Evolutionary conservation across 2,329 filamentous ascomycete species (phyloP).

Genomic region (Neonectria magnoliae): DNA sequence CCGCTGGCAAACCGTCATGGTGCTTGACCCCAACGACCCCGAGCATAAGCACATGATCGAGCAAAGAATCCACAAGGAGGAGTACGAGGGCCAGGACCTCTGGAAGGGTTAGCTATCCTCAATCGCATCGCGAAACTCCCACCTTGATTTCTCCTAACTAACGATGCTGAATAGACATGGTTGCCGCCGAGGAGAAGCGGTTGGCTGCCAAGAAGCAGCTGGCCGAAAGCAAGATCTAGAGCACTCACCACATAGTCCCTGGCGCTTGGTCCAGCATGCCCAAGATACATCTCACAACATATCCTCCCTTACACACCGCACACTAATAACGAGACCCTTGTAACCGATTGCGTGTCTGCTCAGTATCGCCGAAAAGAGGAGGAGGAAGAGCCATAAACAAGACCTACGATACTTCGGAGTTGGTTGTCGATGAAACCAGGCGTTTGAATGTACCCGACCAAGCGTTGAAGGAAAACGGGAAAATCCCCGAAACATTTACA

Average conservation of each 20-base stretch:
- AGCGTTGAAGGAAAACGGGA: neutral
- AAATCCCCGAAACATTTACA: neutral
- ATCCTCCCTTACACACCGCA: constrained; percentile 4
- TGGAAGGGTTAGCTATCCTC: constrained; percentile 78
- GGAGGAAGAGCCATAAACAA: neutral
- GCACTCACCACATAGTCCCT: neutral
- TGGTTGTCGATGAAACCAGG: constrained; percentile 1
- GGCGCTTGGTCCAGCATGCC: neutral
- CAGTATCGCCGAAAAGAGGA: neutral
- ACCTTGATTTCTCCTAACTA: constrained; percentile 20
- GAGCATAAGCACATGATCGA: constrained; percentile 85
- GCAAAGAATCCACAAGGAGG: constrained; percentile 87
- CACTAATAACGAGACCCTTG: neutral
- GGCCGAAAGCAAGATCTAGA: constrained; percentile 39
- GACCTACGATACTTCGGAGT: constrained; percentile 1
- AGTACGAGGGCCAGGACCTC: constrained; percentile 88
- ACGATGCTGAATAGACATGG: constrained; percentile 70
- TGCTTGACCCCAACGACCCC: constrained; percentile 83
- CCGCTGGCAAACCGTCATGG: constrained; percentile 85
- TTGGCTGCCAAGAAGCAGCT: constrained; percentile 53
- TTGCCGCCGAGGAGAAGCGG: constrained; percentile 78
- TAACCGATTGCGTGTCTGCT: neutral
- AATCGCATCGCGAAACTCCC: neutral
- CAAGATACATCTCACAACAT: neutral
- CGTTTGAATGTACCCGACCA: constrained; percentile 1